phyloP scores from a whole-genome alignment of 1,284 basidiomycete species.

The Rhodotorula mucilaginosa region DNA sequence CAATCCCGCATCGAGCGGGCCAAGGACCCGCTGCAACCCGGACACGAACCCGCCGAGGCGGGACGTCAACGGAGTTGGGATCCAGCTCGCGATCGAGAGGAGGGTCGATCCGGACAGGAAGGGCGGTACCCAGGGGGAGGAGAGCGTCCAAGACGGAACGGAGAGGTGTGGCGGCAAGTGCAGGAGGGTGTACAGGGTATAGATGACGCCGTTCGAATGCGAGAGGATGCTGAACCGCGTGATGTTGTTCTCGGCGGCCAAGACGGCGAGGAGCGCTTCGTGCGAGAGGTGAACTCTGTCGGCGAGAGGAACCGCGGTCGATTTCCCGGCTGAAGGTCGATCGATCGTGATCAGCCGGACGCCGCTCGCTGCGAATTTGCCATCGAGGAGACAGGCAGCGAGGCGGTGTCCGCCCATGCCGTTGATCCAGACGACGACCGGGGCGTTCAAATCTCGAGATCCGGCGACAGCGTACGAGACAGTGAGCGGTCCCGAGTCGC shows the following conservation, averaged over 20 bases:
- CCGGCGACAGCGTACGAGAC: conserved; percentile 19
- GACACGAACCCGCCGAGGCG: conserved; percentile 7
- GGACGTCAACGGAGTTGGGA: conserved; percentile 14
- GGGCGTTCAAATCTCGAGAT: neutral
- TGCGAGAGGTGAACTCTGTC: neutral
- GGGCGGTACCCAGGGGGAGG: conserved; percentile 23
- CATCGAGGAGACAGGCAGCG: conserved; percentile 19
- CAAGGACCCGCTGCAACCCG: neutral
- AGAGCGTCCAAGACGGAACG: conserved; percentile 16
- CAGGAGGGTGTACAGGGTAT: conserved; percentile 23
- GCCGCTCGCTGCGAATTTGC: neutral
- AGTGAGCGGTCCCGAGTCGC: neutral
- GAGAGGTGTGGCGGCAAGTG: conserved; percentile 1
- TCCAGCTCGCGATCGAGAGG: conserved; percentile 14
- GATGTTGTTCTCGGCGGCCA: conserved; percentile 4
- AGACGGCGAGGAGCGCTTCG: conserved; percentile 18
- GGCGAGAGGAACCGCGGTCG: conserved; percentile 3
- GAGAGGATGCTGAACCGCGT: conserved; percentile 8
- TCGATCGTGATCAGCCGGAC: conserved; percentile 28
- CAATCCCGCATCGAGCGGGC: neutral
- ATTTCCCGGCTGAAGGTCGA: conserved; percentile 12
- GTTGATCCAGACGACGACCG: conserved; percentile 27
- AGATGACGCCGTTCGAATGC: conserved; percentile 37
- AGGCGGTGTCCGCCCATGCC: conserved; percentile 27
- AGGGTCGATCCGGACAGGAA: conserved; percentile 9